Evolutionary conservation across 83 land plant genomes (phyloP), one percentile per base, ranked within the genome.

Genomic region (Thuja plicata): DNA sequence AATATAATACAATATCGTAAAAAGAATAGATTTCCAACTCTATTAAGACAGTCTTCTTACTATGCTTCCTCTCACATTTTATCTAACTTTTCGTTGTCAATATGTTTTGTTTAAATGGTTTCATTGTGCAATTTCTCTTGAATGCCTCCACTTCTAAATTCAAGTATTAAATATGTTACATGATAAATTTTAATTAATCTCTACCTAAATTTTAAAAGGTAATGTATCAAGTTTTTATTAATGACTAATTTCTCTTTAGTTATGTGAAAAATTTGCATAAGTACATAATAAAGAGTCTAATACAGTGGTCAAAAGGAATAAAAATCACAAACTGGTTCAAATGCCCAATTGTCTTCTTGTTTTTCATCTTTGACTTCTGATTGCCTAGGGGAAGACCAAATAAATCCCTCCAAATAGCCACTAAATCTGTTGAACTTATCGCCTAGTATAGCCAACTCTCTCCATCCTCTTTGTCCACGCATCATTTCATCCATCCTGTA

Each of bases 401-500:
- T 93, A 55, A 94, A 89, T 8, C 96, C 95, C 84, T 94, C 97
- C 38, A 95, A 89, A 94, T 93, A 91, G 78, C 97, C 94, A 89
- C 92, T 90, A 74, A 94, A 91, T 80, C 90, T 96, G 90, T 94
- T 93, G 40, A 94, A 60, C 84, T 93, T 96, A 78, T 97, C 98
- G 8, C 99, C 96, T 76, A 97, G 87, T 24, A 92, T 84, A 89
- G 95, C 92, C 70, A 97, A 90, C 74, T 97, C 99, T 80, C 97
- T 95, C 98, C 98, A 97, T 5, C 99, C 99, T 89, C 95, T 89
- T 85, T 95, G 98, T 30, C 99, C 99, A 54, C 91, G 92, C 99
- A 97, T 97, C 99, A 96, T 97, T 86, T 96, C 99, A 93, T 97
- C 99, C 99, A 97, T 97, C 89, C 99, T 97, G 92, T 54, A 74